Evolutionary conservation across 139 green algal genomes (phyloP).

Genomic region (Bryopsis sp.): DNA sequence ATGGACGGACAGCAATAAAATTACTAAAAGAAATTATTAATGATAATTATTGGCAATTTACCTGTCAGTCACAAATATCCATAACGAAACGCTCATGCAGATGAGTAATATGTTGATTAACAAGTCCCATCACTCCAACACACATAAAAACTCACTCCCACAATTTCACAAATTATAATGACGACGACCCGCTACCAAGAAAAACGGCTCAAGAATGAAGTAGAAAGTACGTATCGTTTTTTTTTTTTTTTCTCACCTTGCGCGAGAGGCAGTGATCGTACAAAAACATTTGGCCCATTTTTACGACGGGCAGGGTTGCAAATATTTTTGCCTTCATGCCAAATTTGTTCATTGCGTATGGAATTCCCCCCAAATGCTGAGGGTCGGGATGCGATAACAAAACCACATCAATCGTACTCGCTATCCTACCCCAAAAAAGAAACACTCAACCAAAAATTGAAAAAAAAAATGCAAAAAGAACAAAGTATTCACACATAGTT

Average conservation of each 20-base stretch:
- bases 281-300: constrained; percentile 81
- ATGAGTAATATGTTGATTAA: too few relatives aligned
- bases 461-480: too few relatives aligned
- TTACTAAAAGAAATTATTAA: too few relatives aligned
- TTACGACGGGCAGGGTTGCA: constrained; percentile 61
- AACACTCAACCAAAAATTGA: not conserved
- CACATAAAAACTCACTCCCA: too few relatives aligned
- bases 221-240: not conserved
- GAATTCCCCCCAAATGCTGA: constrained; percentile 74
- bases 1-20: too few relatives aligned
- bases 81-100: too few relatives aligned
- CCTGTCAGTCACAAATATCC: too few relatives aligned
- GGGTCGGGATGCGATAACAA: constrained; percentile 75
- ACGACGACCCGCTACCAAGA: too few relatives aligned
- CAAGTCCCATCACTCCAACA: not conserved
- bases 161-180: too few relatives aligned
- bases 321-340: constrained; percentile 61
- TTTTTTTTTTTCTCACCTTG: constrained; percentile 25
- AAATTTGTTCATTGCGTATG: constrained; percentile 50
- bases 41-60: too few relatives aligned
- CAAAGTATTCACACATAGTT: too few relatives aligned
- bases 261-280: constrained; percentile 58
- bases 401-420: constrained; percentile 47
- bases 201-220: not conserved
- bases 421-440: constrained; percentile 14